A percentile compares a stretch with the other conserved stretches of the same genome.
These are phyloP conservation scores for Debaryomycetaceae sp. DNA, from an alignment of 1,139 yeast species.

Conservation along the genomic window DNA sequence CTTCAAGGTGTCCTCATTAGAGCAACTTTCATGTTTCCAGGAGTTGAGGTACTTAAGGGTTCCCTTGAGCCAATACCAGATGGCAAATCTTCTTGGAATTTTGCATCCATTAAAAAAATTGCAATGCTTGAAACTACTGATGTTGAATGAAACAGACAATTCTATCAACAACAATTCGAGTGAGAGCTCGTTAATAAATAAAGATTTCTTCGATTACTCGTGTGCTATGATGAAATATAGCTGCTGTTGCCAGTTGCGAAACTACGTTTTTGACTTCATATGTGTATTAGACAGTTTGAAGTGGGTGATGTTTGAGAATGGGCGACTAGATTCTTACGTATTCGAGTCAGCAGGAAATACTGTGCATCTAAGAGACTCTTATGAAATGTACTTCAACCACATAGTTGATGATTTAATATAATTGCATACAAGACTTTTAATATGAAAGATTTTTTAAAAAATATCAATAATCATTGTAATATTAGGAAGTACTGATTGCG, in stretches of 20 bases:
- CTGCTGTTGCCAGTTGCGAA: not conserved
- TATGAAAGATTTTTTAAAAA: no score
- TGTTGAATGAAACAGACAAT: not conserved
- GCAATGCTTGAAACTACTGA: conserved; percentile 1
- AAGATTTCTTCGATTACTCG: conserved; percentile 3
- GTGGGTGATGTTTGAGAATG: conserved; percentile 2
- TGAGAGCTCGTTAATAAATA: conserved; percentile 5
- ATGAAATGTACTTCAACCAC: not conserved
- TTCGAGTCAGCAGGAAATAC: conserved; percentile 1
- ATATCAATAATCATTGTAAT: no score
- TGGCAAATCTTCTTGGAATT: conserved; percentile 2
- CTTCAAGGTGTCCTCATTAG: conserved; percentile 1
- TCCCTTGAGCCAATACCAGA: conserved; percentile 5
- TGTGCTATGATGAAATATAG: not conserved
- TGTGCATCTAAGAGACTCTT: not conserved
- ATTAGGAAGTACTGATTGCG: not conserved
- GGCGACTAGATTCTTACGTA: conserved; percentile 1
- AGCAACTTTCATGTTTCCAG: not conserved
- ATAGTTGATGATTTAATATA: not conserved
- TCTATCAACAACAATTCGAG: not conserved
- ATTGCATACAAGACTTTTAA: not conserved
- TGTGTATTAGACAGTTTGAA: conserved; percentile 1
- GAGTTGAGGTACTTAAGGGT: conserved; percentile 2
- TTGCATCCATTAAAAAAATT: not conserved
- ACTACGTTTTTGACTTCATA: conserved; percentile 1